Base-by-base conservation (phyloP, 345 rosid genomes). In the Microthlaspi erraticum region DNA sequence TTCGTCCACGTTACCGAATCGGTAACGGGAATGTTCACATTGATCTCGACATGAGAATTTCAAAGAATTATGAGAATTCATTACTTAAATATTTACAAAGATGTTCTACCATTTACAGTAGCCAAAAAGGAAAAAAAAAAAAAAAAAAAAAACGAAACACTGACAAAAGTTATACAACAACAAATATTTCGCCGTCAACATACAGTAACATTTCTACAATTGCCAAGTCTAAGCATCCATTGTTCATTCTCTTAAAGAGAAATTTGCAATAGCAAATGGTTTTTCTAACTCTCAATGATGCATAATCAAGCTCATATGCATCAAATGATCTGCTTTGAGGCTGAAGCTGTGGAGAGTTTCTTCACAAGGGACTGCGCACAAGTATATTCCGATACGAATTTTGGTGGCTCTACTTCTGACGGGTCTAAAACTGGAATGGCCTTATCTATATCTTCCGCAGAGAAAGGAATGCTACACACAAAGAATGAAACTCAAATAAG, bases 381-480 rank as follows among this genome's bases (percentile, higher is more conserved):
- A 9, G 84, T 79, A 77, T 85, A 75, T 59, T 87, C 97, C 37
- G 86, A 77, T 54, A 89, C 82, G 16, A 77, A 67, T 7, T 76
- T 66, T 1, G 96, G 99, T 19, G 81, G 74, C 67, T 84, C 86
- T 44, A 87, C 61, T 43, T 74, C 84, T 44, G 89, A 79, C 75
- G 97, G 93, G 71, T 89, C 99, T 45, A 87, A 81, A 13, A 77
- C 75, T 5, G 97, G 97, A 68, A 94, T 88, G 6, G 97, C 96
- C 79, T 83, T 89, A 68, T 91, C 99, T 77, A 93, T 87, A 75
- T 91, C 98, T 70, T 91, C 99, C 1, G 91, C 87, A 7, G 96
- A 94, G 83, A 91, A 91, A 1, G 99, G 99, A 67, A 94, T 91
- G 86, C 99, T 94, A 85, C 84, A 72, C 57, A 51, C 60, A 34